phyloP scores from a whole-genome alignment of 2,329 filamentous ascomycete genomes.

The Fonsecaea multimorphosa region DNA sequence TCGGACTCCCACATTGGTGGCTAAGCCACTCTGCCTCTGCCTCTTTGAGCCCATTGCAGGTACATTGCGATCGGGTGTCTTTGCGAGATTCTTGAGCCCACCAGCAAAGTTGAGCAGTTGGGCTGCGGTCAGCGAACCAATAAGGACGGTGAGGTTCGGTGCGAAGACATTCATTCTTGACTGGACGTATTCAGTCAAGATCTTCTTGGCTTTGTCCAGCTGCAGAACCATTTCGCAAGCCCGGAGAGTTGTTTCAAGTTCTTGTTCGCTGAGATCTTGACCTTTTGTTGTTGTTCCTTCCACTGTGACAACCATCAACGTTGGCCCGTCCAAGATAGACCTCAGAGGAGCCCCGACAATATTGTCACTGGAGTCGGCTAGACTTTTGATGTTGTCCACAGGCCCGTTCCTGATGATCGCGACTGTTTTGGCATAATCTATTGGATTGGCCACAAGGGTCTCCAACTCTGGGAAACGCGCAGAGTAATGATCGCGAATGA shows the following conservation, averaged over 20 bases:
- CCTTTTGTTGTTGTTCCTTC: slow-evolving; percentile 91
- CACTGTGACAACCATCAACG: slow-evolving; percentile 93
- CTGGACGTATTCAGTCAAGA: slow-evolving; percentile 90
- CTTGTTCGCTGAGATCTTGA: slow-evolving; percentile 73
- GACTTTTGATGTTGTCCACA: slow-evolving; percentile 81
- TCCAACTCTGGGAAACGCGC: slow-evolving; percentile 92
- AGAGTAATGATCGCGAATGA: slow-evolving; percentile 94
- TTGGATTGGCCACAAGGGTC: slow-evolving; percentile 82
- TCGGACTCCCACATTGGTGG: slow-evolving; percentile 87
- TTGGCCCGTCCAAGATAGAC: slow-evolving; percentile 83
- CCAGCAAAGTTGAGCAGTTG: slow-evolving; percentile 96
- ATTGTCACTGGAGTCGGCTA: slow-evolving; percentile 80
- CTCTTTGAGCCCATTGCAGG: slow-evolving; percentile 90
- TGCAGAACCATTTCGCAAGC: slow-evolving; percentile 89
- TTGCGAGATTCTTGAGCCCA: slow-evolving; percentile 84
- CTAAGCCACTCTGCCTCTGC: slow-evolving; percentile 78
- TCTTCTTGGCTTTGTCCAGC: slow-evolving; percentile 84
- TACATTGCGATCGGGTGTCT: slow-evolving; percentile 92
- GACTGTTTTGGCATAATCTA: slow-evolving; percentile 95
- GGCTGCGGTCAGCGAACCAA: slow-evolving; percentile 90
- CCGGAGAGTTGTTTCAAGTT: slow-evolving; percentile 73
- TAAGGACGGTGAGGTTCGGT: slow-evolving; percentile 86
- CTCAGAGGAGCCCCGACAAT: slow-evolving; percentile 75
- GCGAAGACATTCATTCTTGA: slow-evolving; percentile 97
- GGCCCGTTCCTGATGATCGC: slow-evolving; percentile 91